These are phyloP conservation scores for Colletotrichum destructivum DNA, from an alignment of 2,329 filamentous ascomycete genomes.

Conservation along the genomic window DNA sequence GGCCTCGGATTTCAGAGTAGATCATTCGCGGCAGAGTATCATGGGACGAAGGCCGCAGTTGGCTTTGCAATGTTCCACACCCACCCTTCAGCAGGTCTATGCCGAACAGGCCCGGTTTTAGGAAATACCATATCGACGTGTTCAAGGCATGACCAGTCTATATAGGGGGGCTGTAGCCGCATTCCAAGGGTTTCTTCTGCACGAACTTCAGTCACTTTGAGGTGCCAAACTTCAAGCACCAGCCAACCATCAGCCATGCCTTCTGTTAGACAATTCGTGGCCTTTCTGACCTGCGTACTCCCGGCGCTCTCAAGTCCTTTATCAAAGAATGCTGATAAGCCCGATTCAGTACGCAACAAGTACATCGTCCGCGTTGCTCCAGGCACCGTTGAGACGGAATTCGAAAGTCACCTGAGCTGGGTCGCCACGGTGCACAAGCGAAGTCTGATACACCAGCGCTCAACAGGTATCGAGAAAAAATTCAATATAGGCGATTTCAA, in stretches of 20 bases:
- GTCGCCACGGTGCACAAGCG: background rate
- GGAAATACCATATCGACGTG: too few relatives aligned
- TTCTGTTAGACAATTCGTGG: background rate
- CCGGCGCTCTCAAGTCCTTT: background rate
- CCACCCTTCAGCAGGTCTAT: too few relatives aligned
- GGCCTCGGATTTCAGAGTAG: too few relatives aligned
- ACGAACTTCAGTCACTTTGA: too few relatives aligned
- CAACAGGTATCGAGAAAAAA: slow-evolving; percentile 13
- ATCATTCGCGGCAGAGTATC: too few relatives aligned
- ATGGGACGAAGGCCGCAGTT: too few relatives aligned
- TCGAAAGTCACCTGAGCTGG: background rate
- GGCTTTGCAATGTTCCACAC: too few relatives aligned
- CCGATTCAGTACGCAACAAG: background rate
- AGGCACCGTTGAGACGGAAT: background rate
- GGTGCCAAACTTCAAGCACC: too few relatives aligned
- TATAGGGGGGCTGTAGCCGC: too few relatives aligned
- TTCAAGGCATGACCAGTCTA: too few relatives aligned
- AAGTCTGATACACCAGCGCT: background rate
- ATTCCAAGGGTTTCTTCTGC: too few relatives aligned
- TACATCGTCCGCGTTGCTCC: background rate
- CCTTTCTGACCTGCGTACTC: background rate
- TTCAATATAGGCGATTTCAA: slow-evolving; percentile 43
- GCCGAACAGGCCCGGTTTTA: too few relatives aligned
- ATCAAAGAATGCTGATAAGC: background rate
- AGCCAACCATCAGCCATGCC: background rate